Base-by-base conservation (phyloP, 345 rosid species). In the Balakata baccata region DNA sequence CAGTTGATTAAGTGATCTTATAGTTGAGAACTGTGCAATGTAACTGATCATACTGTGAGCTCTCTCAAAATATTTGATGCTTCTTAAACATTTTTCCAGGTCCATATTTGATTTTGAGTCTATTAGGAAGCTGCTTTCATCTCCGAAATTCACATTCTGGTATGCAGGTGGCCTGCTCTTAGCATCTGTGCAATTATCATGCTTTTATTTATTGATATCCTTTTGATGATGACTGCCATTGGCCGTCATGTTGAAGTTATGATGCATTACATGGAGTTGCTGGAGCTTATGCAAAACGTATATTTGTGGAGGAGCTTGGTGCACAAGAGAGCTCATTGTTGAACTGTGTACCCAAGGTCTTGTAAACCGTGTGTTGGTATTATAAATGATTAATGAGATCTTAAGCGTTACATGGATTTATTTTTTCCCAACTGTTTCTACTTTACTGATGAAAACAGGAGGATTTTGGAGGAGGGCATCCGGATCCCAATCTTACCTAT, bases 381-480 rank as follows among this genome's bases (percentile, higher is more conserved):
- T 45, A 29, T n/a, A 52, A 49, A 57, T 66, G 20, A 25, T 72
- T 74, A 34, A 45, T 6, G 41, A 64, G 43, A 34, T 60, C 52
- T 68, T 23, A 5, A 63, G 62, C 20, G 8, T 68, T 46, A 22
- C 45, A 22, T 62, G 13, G 25, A 34, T 46, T 52, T 76, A 56
- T 68, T 45, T 68, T 29, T 72, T 64, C 50, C 22, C 68, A 29
- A 51, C 43, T 66, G 53, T 62, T 74, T 52, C 17, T 68, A 25
- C 65, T 43, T 78, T 62, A 46, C 43, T 52, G 16, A 58, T 74
- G 71, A 13, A 71, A 81, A 57, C 84, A 96, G 99, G 99, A 96
- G 81, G 99, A 93, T 86, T 96, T 96, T 83, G 99, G 99, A 50
- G 98, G 99, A 76, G 97, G 99, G 11, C 98, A 96, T 81, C 98